Base-by-base conservation (phyloP, 2,329 filamentous ascomycete genomes). In the Botrytis fabae region DNA sequence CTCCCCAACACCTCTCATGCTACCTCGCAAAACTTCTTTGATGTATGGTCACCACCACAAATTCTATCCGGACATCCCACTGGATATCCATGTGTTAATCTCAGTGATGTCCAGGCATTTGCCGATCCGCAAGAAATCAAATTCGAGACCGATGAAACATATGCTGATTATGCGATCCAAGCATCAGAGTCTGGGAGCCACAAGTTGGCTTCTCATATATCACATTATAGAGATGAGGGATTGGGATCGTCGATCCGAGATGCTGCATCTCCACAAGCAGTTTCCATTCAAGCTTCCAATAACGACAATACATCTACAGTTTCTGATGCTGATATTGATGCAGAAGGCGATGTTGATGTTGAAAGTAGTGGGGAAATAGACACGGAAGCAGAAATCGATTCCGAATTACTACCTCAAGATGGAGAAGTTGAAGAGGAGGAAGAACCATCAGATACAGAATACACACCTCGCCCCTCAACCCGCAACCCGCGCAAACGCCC, bases 61-160 rank as follows among this genome's bases (percentile, higher is more conserved):
- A 28, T 32, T 32, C 72, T 74, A 70, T 28, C 32, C 7, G 25
- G 57, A 6, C 46, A 40, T 7, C 66, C 70, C 12, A 46, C 71
- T 42, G 73, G 75, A 35, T 60, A 65, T 25, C 46, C 48, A n/a
- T 75, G 73, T 59, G 78, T 80, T n/a, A 77, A 78, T 35, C 72
- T 80, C 62, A 77, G 73, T 60, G 76, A 80, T 73, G 75, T 80
- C 20, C 79, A 80, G 73, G 71, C 60, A 7, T 73, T 79, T 68
- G 72, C 77, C 14, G 78, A 79, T 69, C 51, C 73, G 2, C 73
- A 78, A 44, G 77, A 80, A 44, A 66, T 62, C 35, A 70, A 60
- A n/a, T 76, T 70, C 51, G 74, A 75, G 28, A 59, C 73, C 12
- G 75, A 78, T 48, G 77, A 77, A 61, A 72, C 73, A 35, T 78